Evolutionary conservation across 768 basidiomycete genomes (phyloP).

Genomic region (Lactarius sanguifluus): DNA sequence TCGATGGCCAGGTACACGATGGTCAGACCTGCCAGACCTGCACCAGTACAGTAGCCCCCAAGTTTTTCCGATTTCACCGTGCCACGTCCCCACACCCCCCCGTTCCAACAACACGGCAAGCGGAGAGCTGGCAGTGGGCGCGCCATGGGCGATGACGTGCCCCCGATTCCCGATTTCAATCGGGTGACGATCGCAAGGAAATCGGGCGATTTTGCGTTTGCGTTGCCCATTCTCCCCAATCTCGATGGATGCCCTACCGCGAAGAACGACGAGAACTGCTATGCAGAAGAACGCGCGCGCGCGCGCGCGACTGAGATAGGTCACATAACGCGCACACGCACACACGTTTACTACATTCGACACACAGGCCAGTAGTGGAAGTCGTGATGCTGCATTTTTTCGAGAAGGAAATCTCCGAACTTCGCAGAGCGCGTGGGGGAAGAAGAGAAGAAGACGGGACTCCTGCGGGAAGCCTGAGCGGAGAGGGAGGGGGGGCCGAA

Average conservation of each 20-base stretch:
- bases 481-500: background rate
- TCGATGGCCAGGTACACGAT: background rate
- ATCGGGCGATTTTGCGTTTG: slow-evolving; percentile 29
- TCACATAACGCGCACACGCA: background rate
- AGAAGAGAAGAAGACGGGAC: background rate
- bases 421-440: background rate
- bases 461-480: background rate
- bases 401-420: background rate
- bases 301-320: background rate
- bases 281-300: background rate
- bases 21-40: background rate
- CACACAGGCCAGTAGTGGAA: background rate
- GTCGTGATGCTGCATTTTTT: background rate
- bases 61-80: background rate
- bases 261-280: slow-evolving; percentile 6
- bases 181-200: slow-evolving; percentile 28
- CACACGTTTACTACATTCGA: background rate
- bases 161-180: slow-evolving; percentile 21
- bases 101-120: background rate
- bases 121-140: background rate
- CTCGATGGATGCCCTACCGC: slow-evolving; percentile 17
- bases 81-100: background rate
- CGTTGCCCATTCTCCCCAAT: slow-evolving; percentile 5
- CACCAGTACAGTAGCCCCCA: background rate
- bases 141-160: background rate